Evolutionary conservation across 768 basidiomycete species (phyloP).

Genomic region (Phanerochaete sordida): DNA sequence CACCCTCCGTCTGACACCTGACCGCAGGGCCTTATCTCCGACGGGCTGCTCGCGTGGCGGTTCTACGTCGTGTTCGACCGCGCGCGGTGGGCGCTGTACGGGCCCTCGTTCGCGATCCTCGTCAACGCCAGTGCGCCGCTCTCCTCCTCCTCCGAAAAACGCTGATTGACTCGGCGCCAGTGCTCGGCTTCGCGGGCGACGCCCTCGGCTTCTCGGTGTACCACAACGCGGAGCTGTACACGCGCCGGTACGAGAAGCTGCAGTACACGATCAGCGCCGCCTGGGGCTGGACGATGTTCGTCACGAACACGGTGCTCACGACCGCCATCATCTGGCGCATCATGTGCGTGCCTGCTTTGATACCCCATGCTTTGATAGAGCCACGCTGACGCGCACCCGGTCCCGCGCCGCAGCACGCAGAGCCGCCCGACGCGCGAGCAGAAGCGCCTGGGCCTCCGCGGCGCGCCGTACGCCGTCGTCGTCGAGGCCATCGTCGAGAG

Average conservation of each 20-base stretch:
- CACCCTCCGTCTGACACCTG: no score
- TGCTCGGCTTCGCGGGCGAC: conserved; percentile 7
- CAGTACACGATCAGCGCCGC: conserved; percentile 12
- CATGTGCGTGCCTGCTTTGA: conserved; percentile 8
- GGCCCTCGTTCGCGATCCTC: conserved; percentile 11
- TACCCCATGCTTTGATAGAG: no score
- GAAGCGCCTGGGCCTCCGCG: background rate
- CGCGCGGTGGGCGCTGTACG: conserved; percentile 19
- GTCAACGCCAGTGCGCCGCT: conserved; percentile 18
- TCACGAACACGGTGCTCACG: conserved; percentile 19
- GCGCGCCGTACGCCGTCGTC: background rate
- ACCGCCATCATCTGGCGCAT: conserved; percentile 20
- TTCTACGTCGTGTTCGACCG: conserved; percentile 19
- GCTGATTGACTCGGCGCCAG: background rate
- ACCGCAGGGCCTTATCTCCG: conserved; percentile 18
- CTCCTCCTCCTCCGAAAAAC: no score
- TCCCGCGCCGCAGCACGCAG: no score
- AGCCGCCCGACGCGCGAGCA: no score
- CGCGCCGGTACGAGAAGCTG: background rate
- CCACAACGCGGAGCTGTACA: background rate
- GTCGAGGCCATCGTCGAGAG: conserved; percentile 20
- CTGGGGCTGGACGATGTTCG: conserved; percentile 25
- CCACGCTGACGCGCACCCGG: no score
- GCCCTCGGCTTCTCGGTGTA: background rate
- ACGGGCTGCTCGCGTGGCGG: conserved; percentile 23